A percentile compares a stretch with the other conserved stretches of the same genome.
Conservation (phyloP, 2,329 filamentous ascomycete species). For the Ceratocystis cubensis region DNA sequence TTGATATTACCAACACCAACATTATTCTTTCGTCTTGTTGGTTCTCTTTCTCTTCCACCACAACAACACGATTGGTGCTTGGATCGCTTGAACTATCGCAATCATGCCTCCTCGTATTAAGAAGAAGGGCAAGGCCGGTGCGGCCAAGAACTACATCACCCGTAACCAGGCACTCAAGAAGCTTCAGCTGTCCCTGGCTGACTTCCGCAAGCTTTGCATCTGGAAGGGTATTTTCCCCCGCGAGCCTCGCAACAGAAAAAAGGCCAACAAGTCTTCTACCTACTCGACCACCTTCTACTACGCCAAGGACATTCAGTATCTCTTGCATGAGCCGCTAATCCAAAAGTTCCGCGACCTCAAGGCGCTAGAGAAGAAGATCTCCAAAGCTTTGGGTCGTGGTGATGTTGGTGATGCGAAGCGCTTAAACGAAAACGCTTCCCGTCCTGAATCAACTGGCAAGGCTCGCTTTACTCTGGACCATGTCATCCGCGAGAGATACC, state of each 20-base stretch:
- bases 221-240: slow-evolving; percentile 99
- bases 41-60: slow-evolving; percentile 1
- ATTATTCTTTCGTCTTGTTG: slow-evolving; percentile 12
- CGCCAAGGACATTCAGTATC: slow-evolving; percentile 93
- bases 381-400: slow-evolving; percentile 77
- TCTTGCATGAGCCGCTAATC: slow-evolving; percentile 89
- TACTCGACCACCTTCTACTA: slow-evolving; percentile 86
- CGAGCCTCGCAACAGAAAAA: slow-evolving; percentile 93
- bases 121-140: slow-evolving; percentile 85
- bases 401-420: slow-evolving; percentile 81
- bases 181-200: slow-evolving; percentile 89
- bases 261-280: slow-evolving; percentile 82
- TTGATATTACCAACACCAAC: slow-evolving; percentile 11
- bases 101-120: slow-evolving; percentile 59
- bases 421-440: slow-evolving; percentile 71
- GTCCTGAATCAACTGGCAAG: slow-evolving; percentile 81
- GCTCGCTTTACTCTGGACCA: slow-evolving; percentile 87
- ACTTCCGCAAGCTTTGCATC: slow-evolving; percentile 96
- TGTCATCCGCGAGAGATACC: slow-evolving; percentile 95
- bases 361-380: slow-evolving; percentile 93
- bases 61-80: not conserved
- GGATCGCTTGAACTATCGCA: not conserved
- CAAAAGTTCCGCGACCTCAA: slow-evolving; percentile 96
- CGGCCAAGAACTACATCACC: slow-evolving; percentile 97
- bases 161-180: slow-evolving; percentile 94